Percentiles rank a stretch among this genome's conserved stretches.
These are phyloP conservation scores for Mucor piriformis DNA, from an alignment of 371 early-diverging fungal genomes.

Conservation along the genomic window DNA sequence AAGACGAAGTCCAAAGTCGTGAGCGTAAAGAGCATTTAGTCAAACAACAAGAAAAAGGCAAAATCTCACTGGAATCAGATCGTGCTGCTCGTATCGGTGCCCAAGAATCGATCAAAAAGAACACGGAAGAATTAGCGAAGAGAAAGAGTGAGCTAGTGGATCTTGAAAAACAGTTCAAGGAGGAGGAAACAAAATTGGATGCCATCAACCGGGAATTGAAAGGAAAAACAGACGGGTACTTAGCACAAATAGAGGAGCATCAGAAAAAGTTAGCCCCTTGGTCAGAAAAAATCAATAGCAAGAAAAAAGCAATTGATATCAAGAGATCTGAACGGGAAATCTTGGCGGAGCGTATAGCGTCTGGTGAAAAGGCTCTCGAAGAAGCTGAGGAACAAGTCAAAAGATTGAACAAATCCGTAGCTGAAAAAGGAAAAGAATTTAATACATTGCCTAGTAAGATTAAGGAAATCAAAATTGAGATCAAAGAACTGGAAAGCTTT, in stretches of 20 bases:
- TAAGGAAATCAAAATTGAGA: conserved; percentile 46
- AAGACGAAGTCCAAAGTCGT: conserved; percentile 75
- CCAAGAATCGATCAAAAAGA: conserved; percentile 55
- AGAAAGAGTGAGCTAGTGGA: conserved; percentile 59
- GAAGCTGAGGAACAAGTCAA: conserved; percentile 66
- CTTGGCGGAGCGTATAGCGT: conserved; percentile 61
- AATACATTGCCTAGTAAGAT: conserved; percentile 41
- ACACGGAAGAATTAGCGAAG: conserved; percentile 57
- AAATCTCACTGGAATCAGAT: conserved; percentile 63
- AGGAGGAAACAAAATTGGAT: conserved; percentile 75
- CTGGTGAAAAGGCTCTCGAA: conserved; percentile 56
- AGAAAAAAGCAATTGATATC: conserved; percentile 76
- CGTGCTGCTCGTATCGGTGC: conserved; percentile 49
- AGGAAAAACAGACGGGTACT: conserved; percentile 79
- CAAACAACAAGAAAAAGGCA: conserved; percentile 72
- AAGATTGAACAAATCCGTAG: conserved; percentile 22
- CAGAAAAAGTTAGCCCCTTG: conserved; percentile 85
- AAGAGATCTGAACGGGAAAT: conserved; percentile 78
- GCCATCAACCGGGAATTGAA: conserved; percentile 78
- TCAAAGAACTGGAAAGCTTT: conserved; percentile 54
- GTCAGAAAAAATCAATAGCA: conserved; percentile 75
- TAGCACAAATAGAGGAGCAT: conserved; percentile 73
- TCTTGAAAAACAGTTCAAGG: conserved; percentile 64
- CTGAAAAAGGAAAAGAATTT: conserved; percentile 31
- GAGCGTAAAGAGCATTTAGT: conserved; percentile 82